These are phyloP conservation scores for Lasiodiplodia theobromae DNA, from an alignment of 2,329 filamentous ascomycete genomes.

Conservation along the genomic window DNA sequence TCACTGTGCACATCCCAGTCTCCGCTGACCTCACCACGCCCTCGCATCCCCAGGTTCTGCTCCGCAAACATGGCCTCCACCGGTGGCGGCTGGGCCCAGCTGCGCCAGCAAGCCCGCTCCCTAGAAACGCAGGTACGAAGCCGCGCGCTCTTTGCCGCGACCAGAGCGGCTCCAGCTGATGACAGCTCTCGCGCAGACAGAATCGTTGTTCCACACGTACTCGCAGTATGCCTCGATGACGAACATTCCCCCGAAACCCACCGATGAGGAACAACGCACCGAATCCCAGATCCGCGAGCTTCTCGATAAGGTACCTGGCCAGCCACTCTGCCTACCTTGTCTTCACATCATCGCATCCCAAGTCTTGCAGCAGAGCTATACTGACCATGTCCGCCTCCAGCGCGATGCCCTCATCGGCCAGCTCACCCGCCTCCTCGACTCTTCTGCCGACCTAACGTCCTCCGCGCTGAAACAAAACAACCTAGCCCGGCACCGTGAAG, in stretches of 20 bases:
- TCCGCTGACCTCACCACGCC: slow-evolving; percentile 23
- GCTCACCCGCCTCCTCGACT: slow-evolving; percentile 88
- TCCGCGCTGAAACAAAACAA: slow-evolving; percentile 98
- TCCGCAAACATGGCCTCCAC: slow-evolving; percentile 46
- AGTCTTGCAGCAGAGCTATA: slow-evolving; percentile 27
- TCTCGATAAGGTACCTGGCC: slow-evolving; percentile 72
- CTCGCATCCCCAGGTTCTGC: slow-evolving; percentile 18
- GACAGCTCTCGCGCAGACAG: slow-evolving; percentile 67
- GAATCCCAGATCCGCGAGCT: slow-evolving; percentile 85
- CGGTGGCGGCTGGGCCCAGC: slow-evolving; percentile 78
- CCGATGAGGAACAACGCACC: slow-evolving; percentile 80
- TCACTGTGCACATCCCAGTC: slow-evolving; percentile 21
- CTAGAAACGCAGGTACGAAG: slow-evolving; percentile 83
- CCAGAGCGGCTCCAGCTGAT: slow-evolving; percentile 12
- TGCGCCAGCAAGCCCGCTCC: slow-evolving; percentile 88
- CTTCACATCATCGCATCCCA: slow-evolving; percentile 24
- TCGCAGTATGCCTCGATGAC: slow-evolving; percentile 86
- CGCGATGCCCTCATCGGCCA: slow-evolving; percentile 82
- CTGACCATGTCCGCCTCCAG: slow-evolving; percentile 54
- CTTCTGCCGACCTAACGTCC: slow-evolving; percentile 82
- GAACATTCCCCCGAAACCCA: slow-evolving; percentile 81
- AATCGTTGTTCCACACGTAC: slow-evolving; percentile 82
- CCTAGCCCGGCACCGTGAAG: slow-evolving; percentile 86
- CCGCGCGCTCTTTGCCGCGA: slow-evolving; percentile 13
- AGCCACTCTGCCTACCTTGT: slow-evolving; percentile 19